These are phyloP conservation scores for Phellinidium pouzarii DNA, from an alignment of 1,284 basidiomycete species.

Conservation along the genomic window DNA sequence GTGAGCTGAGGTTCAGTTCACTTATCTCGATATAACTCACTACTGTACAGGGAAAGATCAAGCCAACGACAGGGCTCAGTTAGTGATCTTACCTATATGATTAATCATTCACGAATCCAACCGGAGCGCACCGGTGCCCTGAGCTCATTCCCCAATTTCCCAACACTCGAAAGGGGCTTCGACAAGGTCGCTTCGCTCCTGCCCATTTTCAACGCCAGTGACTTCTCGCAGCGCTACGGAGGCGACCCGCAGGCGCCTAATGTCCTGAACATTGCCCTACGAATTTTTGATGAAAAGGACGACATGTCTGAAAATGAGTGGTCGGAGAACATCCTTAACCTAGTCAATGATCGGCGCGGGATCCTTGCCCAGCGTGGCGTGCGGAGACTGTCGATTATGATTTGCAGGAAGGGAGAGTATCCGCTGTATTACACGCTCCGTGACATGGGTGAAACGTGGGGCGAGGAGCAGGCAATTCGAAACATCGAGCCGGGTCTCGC, in stretches of 20 bases:
- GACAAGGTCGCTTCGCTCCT: conserved; percentile 62
- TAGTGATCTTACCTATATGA: conserved; percentile 89
- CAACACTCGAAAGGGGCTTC: conserved; percentile 69
- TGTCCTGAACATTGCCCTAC: conserved; percentile 90
- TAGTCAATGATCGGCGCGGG: conserved; percentile 67
- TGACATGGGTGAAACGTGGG: conserved; percentile 71
- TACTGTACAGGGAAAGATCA: conserved; percentile 25
- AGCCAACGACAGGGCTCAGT: conserved; percentile 74
- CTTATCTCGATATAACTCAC: conserved; percentile 21
- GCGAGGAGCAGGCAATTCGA: conserved; percentile 93
- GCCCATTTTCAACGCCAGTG: conserved; percentile 62
- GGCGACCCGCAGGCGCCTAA: conserved; percentile 72
- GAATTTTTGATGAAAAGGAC: conserved; percentile 72
- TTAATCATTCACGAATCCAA: conserved; percentile 76
- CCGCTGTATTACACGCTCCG: conserved; percentile 95
- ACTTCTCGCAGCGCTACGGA: conserved; percentile 73
- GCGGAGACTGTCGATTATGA: conserved; percentile 86
- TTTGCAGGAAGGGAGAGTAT: conserved; percentile 89
- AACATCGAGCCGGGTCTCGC: conserved; percentile 98
- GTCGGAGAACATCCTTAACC: conserved; percentile 66
- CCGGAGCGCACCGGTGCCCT: conserved; percentile 86
- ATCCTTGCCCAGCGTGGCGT: conserved; percentile 74
- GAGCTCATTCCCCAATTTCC: conserved; percentile 79
- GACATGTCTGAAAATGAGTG: conserved; percentile 77
- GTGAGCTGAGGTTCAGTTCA: conserved; percentile 17